phyloP scores from a whole-genome alignment of 2,329 filamentous ascomycete genomes.

The Arthrinium phaeospermum region DNA sequence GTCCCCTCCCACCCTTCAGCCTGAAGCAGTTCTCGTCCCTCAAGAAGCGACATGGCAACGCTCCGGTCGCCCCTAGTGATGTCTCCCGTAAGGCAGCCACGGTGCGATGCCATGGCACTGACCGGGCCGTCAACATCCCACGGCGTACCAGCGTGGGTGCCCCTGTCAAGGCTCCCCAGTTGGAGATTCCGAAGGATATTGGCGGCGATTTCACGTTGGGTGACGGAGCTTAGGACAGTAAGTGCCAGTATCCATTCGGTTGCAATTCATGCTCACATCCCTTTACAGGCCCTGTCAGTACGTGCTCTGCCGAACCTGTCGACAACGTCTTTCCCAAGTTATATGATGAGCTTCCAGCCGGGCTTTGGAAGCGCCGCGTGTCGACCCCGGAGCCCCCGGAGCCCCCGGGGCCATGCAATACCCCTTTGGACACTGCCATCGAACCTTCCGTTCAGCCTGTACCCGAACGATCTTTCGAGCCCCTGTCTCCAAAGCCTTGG shows the following conservation, averaged over 20 bases:
- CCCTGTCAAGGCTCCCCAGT: background rate
- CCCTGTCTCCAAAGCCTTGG: background rate
- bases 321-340: background rate
- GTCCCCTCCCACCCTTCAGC: background rate
- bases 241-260: background rate
- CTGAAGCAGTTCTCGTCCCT: constrained; percentile 11
- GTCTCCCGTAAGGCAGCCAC: constrained; percentile 13
- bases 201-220: background rate
- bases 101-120: background rate
- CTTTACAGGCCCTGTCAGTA: background rate
- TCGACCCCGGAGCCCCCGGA: background rate
- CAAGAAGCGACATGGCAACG: background rate
- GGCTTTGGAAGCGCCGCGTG: background rate
- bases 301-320: background rate
- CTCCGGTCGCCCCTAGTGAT: background rate
- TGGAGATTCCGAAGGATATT: background rate
- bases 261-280: background rate
- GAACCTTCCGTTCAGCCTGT: background rate
- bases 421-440: too few species aligned
- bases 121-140: background rate
- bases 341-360: background rate
- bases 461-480: background rate
- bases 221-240: constrained; percentile 8
- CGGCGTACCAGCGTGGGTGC: background rate
- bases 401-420: too few species aligned